phyloP scores from a whole-genome alignment of 208 protist genomes.

The Acanthamoeba sp. region DNA sequence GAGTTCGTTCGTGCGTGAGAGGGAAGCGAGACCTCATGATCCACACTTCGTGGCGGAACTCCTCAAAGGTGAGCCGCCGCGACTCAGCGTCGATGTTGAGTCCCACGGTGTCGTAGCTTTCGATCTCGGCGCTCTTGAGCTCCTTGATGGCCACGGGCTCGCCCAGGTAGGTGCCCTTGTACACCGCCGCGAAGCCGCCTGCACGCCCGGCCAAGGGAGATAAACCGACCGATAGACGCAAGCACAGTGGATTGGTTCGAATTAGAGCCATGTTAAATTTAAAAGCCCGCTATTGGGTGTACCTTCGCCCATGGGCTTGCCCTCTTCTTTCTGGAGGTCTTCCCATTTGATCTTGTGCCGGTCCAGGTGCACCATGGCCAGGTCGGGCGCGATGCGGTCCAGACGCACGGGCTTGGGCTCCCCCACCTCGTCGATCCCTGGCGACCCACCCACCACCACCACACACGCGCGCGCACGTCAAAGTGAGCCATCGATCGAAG shows the following conservation, averaged over 20 bases:
- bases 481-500: too few relatives aligned
- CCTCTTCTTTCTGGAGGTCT: background rate
- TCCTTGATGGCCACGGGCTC: constrained; percentile 43
- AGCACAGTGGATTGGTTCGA: too few relatives aligned
- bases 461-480: too few relatives aligned
- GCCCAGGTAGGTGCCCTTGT: background rate
- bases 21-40: constrained; percentile 38
- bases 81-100: constrained; percentile 1
- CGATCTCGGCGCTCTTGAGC: background rate
- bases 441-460: too few relatives aligned
- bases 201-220: too few relatives aligned
- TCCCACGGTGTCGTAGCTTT: background rate
- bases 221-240: too few relatives aligned
- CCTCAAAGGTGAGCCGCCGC: background rate
- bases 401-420: background rate
- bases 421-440: background rate
- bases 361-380: constrained; percentile 60
- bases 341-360: background rate
- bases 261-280: too few relatives aligned
- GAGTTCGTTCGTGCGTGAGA: too few relatives aligned
- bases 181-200: constrained; percentile 34
- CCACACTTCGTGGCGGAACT: constrained; percentile 72
- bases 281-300: too few relatives aligned
- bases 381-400: background rate
- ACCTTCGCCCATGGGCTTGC: background rate